Conservation (phyloP, 371 early-diverging fungal genomes). For the Circinella minor region DNA sequence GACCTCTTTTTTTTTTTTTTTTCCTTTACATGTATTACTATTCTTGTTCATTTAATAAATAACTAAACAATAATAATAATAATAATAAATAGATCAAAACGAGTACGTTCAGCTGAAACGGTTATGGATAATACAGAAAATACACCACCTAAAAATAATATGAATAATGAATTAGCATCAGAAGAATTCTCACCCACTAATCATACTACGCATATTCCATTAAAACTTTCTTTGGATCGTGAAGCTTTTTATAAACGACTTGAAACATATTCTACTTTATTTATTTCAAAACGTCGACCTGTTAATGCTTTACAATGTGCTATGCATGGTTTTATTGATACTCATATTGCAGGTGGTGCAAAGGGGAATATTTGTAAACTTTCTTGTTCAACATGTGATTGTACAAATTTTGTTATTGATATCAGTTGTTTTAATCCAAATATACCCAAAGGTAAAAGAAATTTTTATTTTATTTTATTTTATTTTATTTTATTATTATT, state of each 20-base stretch:
- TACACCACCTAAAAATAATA: not conserved
- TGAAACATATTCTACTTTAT: constrained; percentile 13
- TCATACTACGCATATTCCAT: not conserved
- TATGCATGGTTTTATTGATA: constrained; percentile 26
- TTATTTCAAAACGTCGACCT: constrained; percentile 9
- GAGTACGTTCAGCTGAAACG: not conserved
- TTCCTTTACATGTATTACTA: not conserved
- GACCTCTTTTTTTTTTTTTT: not conserved
- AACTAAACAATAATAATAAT: too few relatives aligned
- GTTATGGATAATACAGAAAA: not conserved
- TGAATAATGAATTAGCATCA: not conserved
- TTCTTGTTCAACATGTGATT: constrained; percentile 7
- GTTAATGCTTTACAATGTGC: constrained; percentile 22
- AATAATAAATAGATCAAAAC: not conserved
- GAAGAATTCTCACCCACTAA: not conserved
- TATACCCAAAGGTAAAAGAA: constrained; percentile 9
- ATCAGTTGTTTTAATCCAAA: constrained; percentile 1
- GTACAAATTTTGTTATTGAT: constrained; percentile 13
- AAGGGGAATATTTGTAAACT: constrained; percentile 10
- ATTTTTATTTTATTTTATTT: not conserved
- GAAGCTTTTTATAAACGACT: constrained; percentile 19
- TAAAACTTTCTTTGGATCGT: constrained; percentile 6
- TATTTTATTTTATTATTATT: not conserved
- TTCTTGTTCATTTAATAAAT: not conserved
- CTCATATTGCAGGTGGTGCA: constrained; percentile 2